Evolutionary conservation across 345 rosid species (phyloP), one percentile per base, ranked within the genome.

Genomic region (Camelina laxa): DNA sequence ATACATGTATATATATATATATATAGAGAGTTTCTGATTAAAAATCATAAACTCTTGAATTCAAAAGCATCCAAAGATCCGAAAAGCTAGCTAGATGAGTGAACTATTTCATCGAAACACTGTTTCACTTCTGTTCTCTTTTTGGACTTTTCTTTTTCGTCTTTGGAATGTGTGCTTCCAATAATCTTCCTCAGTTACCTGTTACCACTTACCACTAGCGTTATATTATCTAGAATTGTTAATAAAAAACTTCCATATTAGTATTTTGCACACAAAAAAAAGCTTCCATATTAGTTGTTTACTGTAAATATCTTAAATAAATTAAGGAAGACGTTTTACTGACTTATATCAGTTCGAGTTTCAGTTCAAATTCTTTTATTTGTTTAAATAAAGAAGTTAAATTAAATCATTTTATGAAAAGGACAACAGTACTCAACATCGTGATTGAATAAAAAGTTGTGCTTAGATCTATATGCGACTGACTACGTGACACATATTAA

Each of bases 101-200:
- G 67, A 64, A 65, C 70, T 22, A 47, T 47, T 27, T 82, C 78
- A 75, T 82, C 69, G 17, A 66, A 75, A 68, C 80, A 73, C 78
- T 67, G 66, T 79, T 79, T 80, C 75, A 70, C 78, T 62, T 31
- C 75, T 80, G 84, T 82, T 75, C 63, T 81, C 84, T 81, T 75
- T 69, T 86, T 81, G 87, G 86, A 82, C 62, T 78, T 81, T 86
- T 76, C 84, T 73, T 76, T 82, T 42, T 71, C 80, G 68, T 78
- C 77, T 50, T 87, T 81, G 87, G 85, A 89, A 76, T 78, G 78
- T 80, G 87, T 81, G 85, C 81, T 73, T 58, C 74, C 85, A 84
- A 77, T 79, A 76, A 76, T 69, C 77, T 70, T 61, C 58, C 75
- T 33, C 13, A 16, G 16, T 33, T 33, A 59, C 65, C 75, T 44